phyloP scores from a whole-genome alignment of 2,329 filamentous ascomycete genomes.

The Penicillium sp. region DNA sequence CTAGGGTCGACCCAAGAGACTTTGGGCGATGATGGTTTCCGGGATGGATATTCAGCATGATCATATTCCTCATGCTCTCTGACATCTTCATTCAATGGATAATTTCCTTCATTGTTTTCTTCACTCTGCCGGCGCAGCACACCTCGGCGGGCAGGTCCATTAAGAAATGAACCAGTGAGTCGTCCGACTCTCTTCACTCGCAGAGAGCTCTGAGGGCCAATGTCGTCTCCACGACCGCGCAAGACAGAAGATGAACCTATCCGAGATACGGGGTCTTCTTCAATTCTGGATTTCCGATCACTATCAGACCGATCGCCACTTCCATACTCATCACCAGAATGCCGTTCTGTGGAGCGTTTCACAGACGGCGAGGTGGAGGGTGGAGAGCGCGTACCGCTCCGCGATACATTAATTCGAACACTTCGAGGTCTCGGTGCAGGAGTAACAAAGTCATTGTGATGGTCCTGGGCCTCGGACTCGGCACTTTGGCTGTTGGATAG shows the following conservation, averaged over 20 bases:
- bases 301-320: slow-evolving; percentile 34
- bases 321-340: slow-evolving; percentile 28
- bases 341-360: slow-evolving; percentile 29
- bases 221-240: slow-evolving; percentile 54
- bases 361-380: slow-evolving; percentile 36
- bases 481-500: slow-evolving; percentile 34
- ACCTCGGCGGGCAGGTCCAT: slow-evolving; percentile 71
- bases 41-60: slow-evolving; percentile 25
- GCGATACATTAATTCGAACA: slow-evolving; percentile 40
- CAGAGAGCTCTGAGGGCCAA: slow-evolving; percentile 65
- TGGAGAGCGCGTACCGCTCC: slow-evolving; percentile 41
- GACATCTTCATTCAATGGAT: slow-evolving; percentile 25
- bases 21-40: slow-evolving; percentile 32
- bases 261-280: slow-evolving; percentile 33
- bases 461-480: slow-evolving; percentile 22
- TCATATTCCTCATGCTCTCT: slow-evolving; percentile 27
- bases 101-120: slow-evolving; percentile 51
- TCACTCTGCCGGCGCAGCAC: slow-evolving; percentile 58
- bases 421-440: slow-evolving; percentile 44
- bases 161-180: slow-evolving; percentile 69
- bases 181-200: slow-evolving; percentile 72
- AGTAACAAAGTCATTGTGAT: slow-evolving; percentile 41
- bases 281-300: slow-evolving; percentile 28
- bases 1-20: slow-evolving; percentile 36
- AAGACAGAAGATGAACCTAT: slow-evolving; percentile 36